Evolutionary conservation across 495 filamentous ascomycete species (phyloP).

Genomic region (Aspergillus bridgeri): DNA sequence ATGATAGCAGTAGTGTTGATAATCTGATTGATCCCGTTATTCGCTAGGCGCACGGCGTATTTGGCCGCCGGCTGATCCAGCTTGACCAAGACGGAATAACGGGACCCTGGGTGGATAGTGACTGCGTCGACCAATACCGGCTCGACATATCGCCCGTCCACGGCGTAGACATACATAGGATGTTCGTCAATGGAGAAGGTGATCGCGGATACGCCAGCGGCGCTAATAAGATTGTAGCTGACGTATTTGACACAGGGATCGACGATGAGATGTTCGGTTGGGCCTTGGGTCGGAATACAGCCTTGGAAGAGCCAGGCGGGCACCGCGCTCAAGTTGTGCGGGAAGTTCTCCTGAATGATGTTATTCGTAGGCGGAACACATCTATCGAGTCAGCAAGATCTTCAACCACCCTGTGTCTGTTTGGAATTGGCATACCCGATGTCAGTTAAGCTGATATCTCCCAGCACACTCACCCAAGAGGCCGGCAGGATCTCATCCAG

Average conservation of each 20-base stretch:
- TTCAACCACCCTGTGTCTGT: background rate
- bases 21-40: conserved; percentile 29
- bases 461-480: conserved; percentile 24
- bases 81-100: conserved; percentile 40
- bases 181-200: conserved; percentile 42
- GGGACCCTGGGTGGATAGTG: conserved; percentile 27
- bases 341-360: conserved; percentile 9
- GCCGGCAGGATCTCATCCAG: conserved; percentile 33
- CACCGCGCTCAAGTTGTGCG: conserved; percentile 17
- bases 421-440: conserved; percentile 40
- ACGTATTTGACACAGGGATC: conserved; percentile 24
- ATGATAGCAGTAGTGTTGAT: conserved; percentile 30
- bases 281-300: conserved; percentile 30
- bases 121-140: conserved; percentile 35
- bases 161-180: conserved; percentile 41
- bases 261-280: conserved; percentile 28
- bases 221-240: conserved; percentile 35
- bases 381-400: conserved; percentile 10
- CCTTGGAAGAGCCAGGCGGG: conserved; percentile 19
- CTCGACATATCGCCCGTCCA: conserved; percentile 42
- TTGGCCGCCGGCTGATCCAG: conserved; percentile 31
- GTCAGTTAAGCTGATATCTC: conserved; percentile 38
- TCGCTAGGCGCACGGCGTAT: conserved; percentile 38
- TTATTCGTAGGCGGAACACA: conserved; percentile 10
- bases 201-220: conserved; percentile 24